Percentiles rank a stretch among this genome's conserved stretches.
These are phyloP conservation scores for Dalbergia cochinchinensis DNA, from an alignment of 306 rosid species.

Conservation along the genomic window DNA sequence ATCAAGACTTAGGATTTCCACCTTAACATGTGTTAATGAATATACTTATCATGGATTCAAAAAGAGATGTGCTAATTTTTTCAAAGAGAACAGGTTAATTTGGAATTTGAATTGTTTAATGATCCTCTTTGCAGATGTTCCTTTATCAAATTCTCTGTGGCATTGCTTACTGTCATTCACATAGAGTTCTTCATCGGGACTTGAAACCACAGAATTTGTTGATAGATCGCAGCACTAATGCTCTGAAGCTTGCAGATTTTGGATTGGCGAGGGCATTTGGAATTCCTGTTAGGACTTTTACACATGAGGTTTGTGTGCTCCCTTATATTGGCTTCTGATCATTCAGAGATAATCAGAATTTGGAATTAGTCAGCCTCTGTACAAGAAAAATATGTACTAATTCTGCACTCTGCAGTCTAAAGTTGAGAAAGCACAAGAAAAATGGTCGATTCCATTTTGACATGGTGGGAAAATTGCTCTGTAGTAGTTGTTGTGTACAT, in stretches of 20 bases:
- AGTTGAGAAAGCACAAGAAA: not conserved
- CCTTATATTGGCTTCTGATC: constrained; percentile 39
- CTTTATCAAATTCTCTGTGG: constrained; percentile 99
- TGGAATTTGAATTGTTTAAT: constrained; percentile 42
- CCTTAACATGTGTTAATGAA: constrained; percentile 23
- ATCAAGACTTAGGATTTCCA: constrained; percentile 24
- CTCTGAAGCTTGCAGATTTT: constrained; percentile 96
- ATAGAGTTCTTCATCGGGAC: constrained; percentile 97
- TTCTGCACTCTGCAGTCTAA: constrained; percentile 28
- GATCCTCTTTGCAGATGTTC: constrained; percentile 77
- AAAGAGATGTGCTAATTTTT: constrained; percentile 25
- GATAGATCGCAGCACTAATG: constrained; percentile 86
- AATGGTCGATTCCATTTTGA: too few species aligned
- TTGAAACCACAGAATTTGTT: constrained; percentile 93
- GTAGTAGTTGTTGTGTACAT: not conserved
- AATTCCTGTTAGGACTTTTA: constrained; percentile 95
- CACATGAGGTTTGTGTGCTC: constrained; percentile 82
- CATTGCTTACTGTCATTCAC: constrained; percentile 98
- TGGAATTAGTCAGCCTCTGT: constrained; percentile 29
- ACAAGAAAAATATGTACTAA: constrained; percentile 22
- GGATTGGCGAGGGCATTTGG: constrained; percentile 99
- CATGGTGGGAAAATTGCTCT: not conserved
- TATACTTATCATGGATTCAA: constrained; percentile 13
- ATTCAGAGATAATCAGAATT: constrained; percentile 19
- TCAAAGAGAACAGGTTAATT: constrained; percentile 26